Evolutionary conservation across 768 basidiomycete genomes (phyloP).

Genomic region (Pluteus cervinus): DNA sequence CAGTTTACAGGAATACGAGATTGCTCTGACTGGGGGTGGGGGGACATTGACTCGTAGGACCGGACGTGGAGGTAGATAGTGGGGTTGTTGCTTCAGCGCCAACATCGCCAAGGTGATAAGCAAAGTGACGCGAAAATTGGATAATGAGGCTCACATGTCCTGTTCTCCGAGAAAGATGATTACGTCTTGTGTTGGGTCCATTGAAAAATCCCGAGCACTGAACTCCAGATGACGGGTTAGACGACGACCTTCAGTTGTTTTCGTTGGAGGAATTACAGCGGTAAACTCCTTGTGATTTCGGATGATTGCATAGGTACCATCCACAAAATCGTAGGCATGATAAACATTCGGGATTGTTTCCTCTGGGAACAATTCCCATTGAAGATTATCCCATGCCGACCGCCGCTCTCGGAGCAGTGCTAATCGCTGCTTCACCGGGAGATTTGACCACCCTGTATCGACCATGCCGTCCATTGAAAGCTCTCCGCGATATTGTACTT

Average conservation of each 20-base stretch:
- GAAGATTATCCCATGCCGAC: constrained; percentile 17
- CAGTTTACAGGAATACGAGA: no score
- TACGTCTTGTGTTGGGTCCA: constrained; percentile 63
- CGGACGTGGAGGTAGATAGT: no score
- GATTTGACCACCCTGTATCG: constrained; percentile 8
- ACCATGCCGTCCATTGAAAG: constrained; percentile 32
- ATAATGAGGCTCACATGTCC: no score
- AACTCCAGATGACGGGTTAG: constrained; percentile 28
- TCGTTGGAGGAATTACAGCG: constrained; percentile 17
- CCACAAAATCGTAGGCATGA: constrained; percentile 55
- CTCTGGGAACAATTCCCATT: constrained; percentile 10
- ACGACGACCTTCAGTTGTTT: constrained; percentile 11
- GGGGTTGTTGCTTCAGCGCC: no score
- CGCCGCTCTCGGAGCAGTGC: no score
- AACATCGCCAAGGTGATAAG: no score
- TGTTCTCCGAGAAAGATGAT: constrained; percentile 33
- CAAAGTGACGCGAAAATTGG: no score
- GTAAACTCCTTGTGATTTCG: constrained; percentile 14
- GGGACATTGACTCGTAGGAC: no score
- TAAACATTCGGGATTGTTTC: constrained; percentile 13
- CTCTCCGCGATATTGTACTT: constrained; percentile 33
- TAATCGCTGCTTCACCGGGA: constrained; percentile 12
- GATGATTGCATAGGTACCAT: constrained; percentile 48
- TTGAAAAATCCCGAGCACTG: constrained; percentile 47
- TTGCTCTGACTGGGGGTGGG: no score